Evolutionary conservation across 2,329 filamentous ascomycete genomes (phyloP).

Genomic region (Coniochaeta ligniaria): DNA sequence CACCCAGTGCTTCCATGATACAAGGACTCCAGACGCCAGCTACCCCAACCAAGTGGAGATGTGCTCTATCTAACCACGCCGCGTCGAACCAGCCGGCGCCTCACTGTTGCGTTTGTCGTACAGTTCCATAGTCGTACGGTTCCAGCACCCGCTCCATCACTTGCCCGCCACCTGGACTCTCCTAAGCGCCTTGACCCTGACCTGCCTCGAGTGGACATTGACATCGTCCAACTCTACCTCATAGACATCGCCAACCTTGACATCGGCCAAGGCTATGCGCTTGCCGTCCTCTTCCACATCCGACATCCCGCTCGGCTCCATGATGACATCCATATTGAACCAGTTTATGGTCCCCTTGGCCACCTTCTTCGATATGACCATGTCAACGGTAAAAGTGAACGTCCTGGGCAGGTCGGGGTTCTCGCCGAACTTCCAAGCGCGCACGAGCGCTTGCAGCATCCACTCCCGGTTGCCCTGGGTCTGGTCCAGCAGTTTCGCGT

Average conservation of each 20-base stretch:
- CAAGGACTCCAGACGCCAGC: not conserved
- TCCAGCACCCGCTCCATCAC: not conserved
- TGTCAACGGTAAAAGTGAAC: constrained; percentile 40
- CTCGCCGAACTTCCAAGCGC: constrained; percentile 51
- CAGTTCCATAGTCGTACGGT: not conserved
- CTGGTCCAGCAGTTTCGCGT: constrained; percentile 35
- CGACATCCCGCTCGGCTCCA: constrained; percentile 31
- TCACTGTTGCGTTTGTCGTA: too few species aligned
- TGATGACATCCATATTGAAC: constrained; percentile 36
- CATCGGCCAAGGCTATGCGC: constrained; percentile 27
- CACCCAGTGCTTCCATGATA: not conserved
- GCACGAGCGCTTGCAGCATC: constrained; percentile 52
- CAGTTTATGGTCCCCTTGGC: constrained; percentile 39
- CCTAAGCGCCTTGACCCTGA: constrained; percentile 38
- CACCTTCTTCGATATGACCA: constrained; percentile 20
- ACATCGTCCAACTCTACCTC: constrained; percentile 48
- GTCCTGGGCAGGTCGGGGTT: constrained; percentile 30
- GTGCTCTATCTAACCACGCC: not conserved
- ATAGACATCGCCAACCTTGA: constrained; percentile 44
- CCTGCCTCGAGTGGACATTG: constrained; percentile 37
- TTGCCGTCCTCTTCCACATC: constrained; percentile 15
- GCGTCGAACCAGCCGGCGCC: too few species aligned
- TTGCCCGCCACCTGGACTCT: constrained; percentile 11
- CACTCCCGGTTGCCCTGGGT: constrained; percentile 39
- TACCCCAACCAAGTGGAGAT: not conserved